Conservation (phyloP, 2,329 filamentous ascomycete species). For the Bipolaris bicolor region DNA sequence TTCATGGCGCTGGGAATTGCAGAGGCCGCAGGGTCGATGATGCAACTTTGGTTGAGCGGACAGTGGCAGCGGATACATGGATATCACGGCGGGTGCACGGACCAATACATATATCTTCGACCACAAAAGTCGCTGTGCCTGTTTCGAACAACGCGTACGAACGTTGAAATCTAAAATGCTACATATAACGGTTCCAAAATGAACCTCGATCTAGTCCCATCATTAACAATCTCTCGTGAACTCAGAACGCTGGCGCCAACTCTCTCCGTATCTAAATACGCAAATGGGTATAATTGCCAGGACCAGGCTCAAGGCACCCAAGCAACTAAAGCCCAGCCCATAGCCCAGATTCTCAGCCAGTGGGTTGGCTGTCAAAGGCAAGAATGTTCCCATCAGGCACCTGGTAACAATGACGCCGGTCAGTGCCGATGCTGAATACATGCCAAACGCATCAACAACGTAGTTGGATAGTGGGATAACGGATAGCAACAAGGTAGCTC, state of each 20-base stretch:
- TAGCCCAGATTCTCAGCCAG: conserved; percentile 58
- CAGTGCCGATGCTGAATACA: conserved; percentile 64
- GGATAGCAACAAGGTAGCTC: conserved; percentile 54
- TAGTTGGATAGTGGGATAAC: conserved; percentile 62
- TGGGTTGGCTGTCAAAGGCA: conserved; percentile 60
- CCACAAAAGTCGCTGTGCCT: background rate
- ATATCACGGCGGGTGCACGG: background rate
- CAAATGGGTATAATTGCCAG: conserved; percentile 60
- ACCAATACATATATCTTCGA: background rate
- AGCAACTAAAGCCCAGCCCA: conserved; percentile 58
- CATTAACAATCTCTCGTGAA: conserved; percentile 50
- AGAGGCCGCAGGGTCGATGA: background rate
- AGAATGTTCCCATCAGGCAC: conserved; percentile 63
- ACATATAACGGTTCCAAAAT: too few relatives aligned
- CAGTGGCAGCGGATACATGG: background rate
- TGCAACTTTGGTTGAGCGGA: conserved; percentile 1
- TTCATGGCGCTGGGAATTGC: conserved; percentile 26
- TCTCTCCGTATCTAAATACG: conserved; percentile 58
- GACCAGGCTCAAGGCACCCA: conserved; percentile 52
- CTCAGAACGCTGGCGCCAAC: conserved; percentile 59
- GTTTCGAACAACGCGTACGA: background rate
- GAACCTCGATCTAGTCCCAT: background rate
- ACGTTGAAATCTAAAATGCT: background rate
- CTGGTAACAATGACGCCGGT: conserved; percentile 63
- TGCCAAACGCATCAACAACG: conserved; percentile 62